Base-by-base conservation (phyloP, 1,284 basidiomycete genomes). In the Moesziomyces antarcticus region DNA sequence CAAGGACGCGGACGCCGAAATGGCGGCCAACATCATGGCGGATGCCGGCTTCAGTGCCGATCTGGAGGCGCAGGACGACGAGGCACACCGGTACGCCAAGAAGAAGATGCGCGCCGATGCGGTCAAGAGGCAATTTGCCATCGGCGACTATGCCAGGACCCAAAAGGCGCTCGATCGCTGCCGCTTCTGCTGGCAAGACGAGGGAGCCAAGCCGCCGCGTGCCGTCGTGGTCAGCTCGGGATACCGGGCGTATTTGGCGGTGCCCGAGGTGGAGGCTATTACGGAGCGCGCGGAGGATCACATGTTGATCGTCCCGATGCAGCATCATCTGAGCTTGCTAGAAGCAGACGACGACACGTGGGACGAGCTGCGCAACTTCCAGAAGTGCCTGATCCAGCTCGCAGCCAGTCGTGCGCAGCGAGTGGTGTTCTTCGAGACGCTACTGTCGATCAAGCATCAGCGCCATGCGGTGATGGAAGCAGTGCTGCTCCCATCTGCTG, bases 261-360 rank as follows among this genome's bases (percentile, higher is more conserved):
- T 94, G 79, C 94, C 95, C 1, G 85, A 90, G 25, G 89, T 87
- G 33, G 94, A 99, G 81, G 93, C 95, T 78, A 87, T 99, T 8
- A 89, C 93, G 0, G 87, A 89, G 1, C 93, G 93, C 0, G 35
- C 21, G 13, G 52, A 58, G 22, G 60, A 63, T 16, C 97, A 99
- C 82, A 94, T 93, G 82, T 87, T 94, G 35, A 98, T 99, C 75
- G 94, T 97, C 1, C 97, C 97, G 0, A 92, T 97, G 46, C 79
- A 83, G 50, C 97, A 99, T 84, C 91, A 94, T 83, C 85, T 99
- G 43, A 91, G 90, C 57, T 91, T 91, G 86, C 87, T 99, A 2
- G 97, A 99, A 84, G 92, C 91, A 22, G 97, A 99, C 77, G 95
- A 98, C 73, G 96, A 99, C 80, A 92, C 95, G 41, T 99, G 97